Base-by-base conservation (phyloP, 805 yeast species). In the Zygotorulaspora florentina region DNA sequence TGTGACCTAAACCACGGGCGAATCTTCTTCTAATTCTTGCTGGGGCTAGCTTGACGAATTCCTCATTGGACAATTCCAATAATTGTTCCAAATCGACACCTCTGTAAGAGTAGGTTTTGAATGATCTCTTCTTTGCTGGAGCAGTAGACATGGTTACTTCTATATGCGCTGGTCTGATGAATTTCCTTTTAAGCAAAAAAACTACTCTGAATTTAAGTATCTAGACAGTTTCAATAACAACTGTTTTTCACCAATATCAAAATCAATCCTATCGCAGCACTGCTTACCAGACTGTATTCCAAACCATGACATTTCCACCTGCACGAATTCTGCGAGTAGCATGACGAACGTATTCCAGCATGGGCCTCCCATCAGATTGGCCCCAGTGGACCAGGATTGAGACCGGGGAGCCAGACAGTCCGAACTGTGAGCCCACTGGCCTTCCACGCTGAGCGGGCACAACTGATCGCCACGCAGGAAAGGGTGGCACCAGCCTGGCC, bases 11-110 rank as follows among this genome's bases (percentile, higher is more conserved):
- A 80, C 98, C 98, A 80, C 96, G 86, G 75, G 89, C 86, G 79
- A 91, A 88, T 85, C 96, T 90, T 87, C 99, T 87, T 85, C 98
- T 91, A 72, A 91, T 96, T 81, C 99, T 88, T 70, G 99, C 95
- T 71, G 85, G 88, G 71, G 96, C 88, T 72, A 93, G 81, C 75
- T 91, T 86, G 75, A 91, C 84, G 78, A 93, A 93, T 70, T 93
- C 97, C 80, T 91, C 97, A 67, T 89, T 87, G 74, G 87, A 79
- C 82, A 91, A 79, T 75, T 86, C 93, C 72, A 91, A 80, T 71
- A 93, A 82, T 72, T 91, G 88, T 70, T 84, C 84, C 71, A 93
- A 85, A 74, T 90, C 97, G 71, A 93, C 96, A 76, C 99, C 99
- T 77, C 93, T 89, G 96, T 80, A 93, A 65, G 96, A 83, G 87